phyloP scores from a whole-genome alignment of 306 rosid species.

The Ammopiptanthus mongolicus region DNA sequence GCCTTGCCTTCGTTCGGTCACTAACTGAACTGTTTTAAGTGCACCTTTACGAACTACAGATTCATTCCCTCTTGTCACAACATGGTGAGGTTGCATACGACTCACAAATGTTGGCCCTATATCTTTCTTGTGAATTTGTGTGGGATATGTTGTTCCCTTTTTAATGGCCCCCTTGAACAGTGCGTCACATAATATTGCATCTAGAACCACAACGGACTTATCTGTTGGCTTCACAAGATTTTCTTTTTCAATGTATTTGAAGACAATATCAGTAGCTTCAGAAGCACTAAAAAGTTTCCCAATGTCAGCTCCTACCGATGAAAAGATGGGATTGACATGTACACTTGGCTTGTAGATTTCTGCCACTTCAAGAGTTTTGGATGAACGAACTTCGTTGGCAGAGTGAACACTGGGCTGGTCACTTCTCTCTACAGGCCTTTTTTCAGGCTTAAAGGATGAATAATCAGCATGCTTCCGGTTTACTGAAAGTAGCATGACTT shows the following conservation, averaged over 20 bases:
- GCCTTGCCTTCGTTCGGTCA: conserved; percentile 92
- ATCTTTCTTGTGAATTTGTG: conserved; percentile 87
- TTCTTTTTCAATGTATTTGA: conserved; percentile 65
- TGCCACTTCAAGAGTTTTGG: conserved; percentile 67
- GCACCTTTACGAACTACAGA: conserved; percentile 88
- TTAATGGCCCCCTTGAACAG: conserved; percentile 83
- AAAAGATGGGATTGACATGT: conserved; percentile 78
- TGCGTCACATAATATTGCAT: conserved; percentile 72
- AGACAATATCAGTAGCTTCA: conserved; percentile 73
- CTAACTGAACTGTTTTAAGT: conserved; percentile 69
- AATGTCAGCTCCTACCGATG: conserved; percentile 64
- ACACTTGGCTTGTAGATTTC: conserved; percentile 85
- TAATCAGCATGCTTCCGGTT: conserved; percentile 68
- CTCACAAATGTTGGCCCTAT: conserved; percentile 57
- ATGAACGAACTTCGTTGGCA: conserved; percentile 41
- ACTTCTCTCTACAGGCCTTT: conserved; percentile 54
- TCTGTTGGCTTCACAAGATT: conserved; percentile 69
- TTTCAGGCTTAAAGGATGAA: conserved; percentile 84
- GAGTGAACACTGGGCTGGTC: conserved; percentile 48
- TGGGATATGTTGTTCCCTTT: conserved; percentile 80
- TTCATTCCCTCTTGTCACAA: conserved; percentile 78
- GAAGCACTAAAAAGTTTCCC: conserved; percentile 64
- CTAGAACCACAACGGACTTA: conserved; percentile 61
- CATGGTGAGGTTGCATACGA: conserved; percentile 90
- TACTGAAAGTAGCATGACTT: conserved; percentile 50